Evolutionary conservation across 2,329 filamentous ascomycete species (phyloP), one percentile per base, ranked within the genome.

Genomic region (Aureobasidium leucospermi): DNA sequence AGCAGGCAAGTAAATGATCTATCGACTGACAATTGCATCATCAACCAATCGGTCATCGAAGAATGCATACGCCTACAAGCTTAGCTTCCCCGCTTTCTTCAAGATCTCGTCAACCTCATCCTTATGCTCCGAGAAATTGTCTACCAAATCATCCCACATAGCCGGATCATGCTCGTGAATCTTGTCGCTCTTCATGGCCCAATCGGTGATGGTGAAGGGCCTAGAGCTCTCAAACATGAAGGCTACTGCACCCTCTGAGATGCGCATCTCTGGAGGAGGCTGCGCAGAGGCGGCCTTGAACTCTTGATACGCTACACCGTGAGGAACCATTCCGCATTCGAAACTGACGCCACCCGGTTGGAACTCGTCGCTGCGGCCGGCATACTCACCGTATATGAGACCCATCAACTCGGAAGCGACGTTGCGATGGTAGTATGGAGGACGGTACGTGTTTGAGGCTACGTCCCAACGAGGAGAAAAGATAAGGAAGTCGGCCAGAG

Each of bases 281-380:
- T 80, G 69, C 2, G 76, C 79, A 45, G 76, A 75, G 15, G 79
- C 74, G 19, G 81, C 69, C 56, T 76, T 74, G 64, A 78, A 78
- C 10, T 72, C 75, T 48, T 77, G 74, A 60, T 72, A 73, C 51
- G 76, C 76, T 4, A 71, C 71, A 34, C 71, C 71, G 57, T 74
- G 71, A 7, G 71, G 71, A 23, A 70, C 71, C 60, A 72, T 70
- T 11, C 69, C 64, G 13, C 71, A 70, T 47, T 74, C 71, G 52
- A 71, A 74, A 34, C 67, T 70, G 29, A 70, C 70, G 52, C 71
- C 71, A 19, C 71, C 71, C 6, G 71, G 71, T 53, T 65, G 64
- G 41, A 81, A 76, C 61, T 79, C 73, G 47, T 78, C 75, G 16
- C 73, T 71, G 23, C 71, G 67, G 16, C 71, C 70, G 49, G 70